phyloP scores from a whole-genome alignment of 1,284 basidiomycete genomes.

The Sparassis latifolia region DNA sequence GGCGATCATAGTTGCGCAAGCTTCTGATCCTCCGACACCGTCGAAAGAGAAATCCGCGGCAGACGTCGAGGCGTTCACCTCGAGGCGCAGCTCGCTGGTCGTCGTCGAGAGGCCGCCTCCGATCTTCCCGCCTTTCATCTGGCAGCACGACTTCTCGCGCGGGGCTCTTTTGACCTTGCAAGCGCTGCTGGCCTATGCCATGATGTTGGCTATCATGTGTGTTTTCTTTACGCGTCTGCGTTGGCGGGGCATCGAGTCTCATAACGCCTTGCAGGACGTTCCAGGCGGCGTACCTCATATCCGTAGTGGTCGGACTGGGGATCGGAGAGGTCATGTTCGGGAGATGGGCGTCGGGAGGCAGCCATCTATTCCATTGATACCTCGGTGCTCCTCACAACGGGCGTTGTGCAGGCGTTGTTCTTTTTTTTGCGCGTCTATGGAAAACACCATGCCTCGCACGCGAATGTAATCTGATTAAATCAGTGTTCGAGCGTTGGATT shows the following conservation, averaged over 20 bases:
- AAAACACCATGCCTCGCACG: too few relatives aligned
- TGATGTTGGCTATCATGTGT: conserved; percentile 74
- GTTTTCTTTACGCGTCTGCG: conserved; percentile 16
- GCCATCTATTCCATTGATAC: conserved; percentile 16
- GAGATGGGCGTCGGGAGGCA: conserved; percentile 30
- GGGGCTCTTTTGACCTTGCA: conserved; percentile 54
- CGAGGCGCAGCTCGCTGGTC: too few relatives aligned
- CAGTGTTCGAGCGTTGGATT: not conserved
- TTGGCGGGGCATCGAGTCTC: conserved; percentile 2
- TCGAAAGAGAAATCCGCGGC: conserved; percentile 7
- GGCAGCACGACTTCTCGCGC: conserved; percentile 54
- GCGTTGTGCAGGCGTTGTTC: not conserved
- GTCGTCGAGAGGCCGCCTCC: not conserved
- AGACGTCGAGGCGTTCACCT: conserved; percentile 12
- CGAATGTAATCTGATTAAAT: not conserved
- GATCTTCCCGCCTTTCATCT: conserved; percentile 38
- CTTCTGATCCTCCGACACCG: not conserved
- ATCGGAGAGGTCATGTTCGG: conserved; percentile 66
- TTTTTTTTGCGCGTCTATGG: too few relatives aligned
- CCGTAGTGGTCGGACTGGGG: conserved; percentile 55
- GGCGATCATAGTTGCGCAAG: conserved; percentile 5
- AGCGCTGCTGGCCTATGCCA: conserved; percentile 45
- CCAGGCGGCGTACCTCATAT: conserved; percentile 61
- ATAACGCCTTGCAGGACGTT: conserved; percentile 50
- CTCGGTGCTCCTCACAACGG: not conserved